These are phyloP conservation scores for Aegle marmelos DNA, from an alignment of 345 rosid genomes.

Conservation along the genomic window DNA sequence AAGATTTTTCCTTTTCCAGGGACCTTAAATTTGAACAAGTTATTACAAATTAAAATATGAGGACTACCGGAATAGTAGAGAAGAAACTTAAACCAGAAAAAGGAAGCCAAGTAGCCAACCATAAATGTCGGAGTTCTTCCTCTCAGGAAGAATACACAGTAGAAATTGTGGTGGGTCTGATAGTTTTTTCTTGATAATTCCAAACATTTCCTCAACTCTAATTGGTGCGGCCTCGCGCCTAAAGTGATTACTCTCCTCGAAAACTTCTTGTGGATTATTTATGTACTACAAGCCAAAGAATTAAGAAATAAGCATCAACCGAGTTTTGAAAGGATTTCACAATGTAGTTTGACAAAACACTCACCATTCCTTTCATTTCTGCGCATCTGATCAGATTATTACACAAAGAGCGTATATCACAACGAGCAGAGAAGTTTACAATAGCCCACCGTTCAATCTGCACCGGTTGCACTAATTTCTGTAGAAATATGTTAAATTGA, in stretches of 20 bases:
- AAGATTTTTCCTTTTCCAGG: constrained; percentile 35
- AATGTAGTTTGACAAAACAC: background rate
- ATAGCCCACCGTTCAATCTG: constrained; percentile 27
- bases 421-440: constrained; percentile 21
- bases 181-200: constrained; percentile 31
- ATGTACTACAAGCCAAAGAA: constrained; percentile 17
- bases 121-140: constrained; percentile 52
- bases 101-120: constrained; percentile 20
- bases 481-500: background rate
- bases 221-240: constrained; percentile 37
- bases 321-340: background rate
- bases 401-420: constrained; percentile 5
- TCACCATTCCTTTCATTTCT: constrained; percentile 36
- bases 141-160: constrained; percentile 47
- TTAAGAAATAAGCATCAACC: background rate
- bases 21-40: constrained; percentile 16
- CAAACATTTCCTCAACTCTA: constrained; percentile 55
- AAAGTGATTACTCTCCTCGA: constrained; percentile 42
- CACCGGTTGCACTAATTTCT: constrained; percentile 22
- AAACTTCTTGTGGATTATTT: constrained; percentile 30
- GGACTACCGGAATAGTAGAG: background rate
- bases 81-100: background rate
- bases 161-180: constrained; percentile 49
- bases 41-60: background rate
- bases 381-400: constrained; percentile 19